Evolutionary conservation across 2,329 filamentous ascomycete species (phyloP).

Genomic region (Aspergillus sp.): DNA sequence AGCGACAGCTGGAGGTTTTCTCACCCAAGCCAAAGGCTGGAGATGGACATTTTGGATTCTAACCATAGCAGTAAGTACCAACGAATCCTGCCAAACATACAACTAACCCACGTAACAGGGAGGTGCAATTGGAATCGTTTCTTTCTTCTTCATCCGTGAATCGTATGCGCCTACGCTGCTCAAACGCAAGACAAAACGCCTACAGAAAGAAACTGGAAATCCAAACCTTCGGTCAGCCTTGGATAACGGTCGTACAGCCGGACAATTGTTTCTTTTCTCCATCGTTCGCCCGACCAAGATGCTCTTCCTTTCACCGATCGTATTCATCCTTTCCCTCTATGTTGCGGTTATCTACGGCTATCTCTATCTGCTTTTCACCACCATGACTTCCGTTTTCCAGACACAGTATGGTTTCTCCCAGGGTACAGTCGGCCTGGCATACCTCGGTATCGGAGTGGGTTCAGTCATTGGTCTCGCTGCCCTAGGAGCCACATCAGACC

Average conservation of each 20-base stretch:
- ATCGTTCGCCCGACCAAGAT: no score
- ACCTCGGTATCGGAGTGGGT: conserved; percentile 24
- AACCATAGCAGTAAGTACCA: conserved; percentile 26
- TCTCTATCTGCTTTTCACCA: conserved; percentile 41
- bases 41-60: conserved; percentile 46
- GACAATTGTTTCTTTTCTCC: no score
- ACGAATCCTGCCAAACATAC: no score
- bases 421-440: conserved; percentile 20
- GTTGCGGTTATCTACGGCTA: conserved; percentile 12
- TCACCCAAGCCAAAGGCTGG: conserved; percentile 34
- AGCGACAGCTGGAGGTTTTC: neutral
- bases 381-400: conserved; percentile 24
- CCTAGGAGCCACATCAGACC: neutral
- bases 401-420: conserved; percentile 19
- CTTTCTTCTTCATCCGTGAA: no score
- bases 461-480: neutral
- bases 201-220: no score
- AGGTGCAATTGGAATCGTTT: no score
- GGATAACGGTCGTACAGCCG: no score
- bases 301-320: no score
- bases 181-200: no score
- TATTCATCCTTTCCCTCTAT: conserved; percentile 4
- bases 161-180: no score
- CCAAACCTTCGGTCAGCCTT: no score
- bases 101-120: no score